These are phyloP conservation scores for Phytopythium oedochilum DNA, from an alignment of 352 stramenopile species.

Conservation along the genomic window DNA sequence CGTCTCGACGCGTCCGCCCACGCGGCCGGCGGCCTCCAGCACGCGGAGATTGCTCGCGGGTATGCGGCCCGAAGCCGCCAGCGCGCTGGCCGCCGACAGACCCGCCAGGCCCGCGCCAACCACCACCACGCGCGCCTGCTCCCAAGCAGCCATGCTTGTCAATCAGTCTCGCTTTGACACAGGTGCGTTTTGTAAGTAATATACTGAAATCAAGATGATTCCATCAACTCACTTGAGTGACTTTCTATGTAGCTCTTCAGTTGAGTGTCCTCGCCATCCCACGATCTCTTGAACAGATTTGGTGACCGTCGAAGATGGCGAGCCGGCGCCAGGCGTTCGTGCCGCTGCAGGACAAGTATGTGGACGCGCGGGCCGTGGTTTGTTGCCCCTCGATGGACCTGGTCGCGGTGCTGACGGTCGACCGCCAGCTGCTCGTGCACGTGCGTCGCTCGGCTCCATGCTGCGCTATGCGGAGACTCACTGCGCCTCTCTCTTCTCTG, in stretches of 20 bases:
- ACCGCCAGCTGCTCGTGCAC: slow-evolving; percentile 67
- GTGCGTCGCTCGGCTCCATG: slow-evolving; percentile 22
- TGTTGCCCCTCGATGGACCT: slow-evolving; percentile 82
- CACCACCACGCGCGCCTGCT: slow-evolving; percentile 3
- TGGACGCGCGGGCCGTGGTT: slow-evolving; percentile 34
- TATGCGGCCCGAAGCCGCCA: slow-evolving; percentile 30
- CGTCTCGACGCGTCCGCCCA: slow-evolving; percentile 53
- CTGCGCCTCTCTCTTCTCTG: not conserved
- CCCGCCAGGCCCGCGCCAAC: slow-evolving; percentile 3
- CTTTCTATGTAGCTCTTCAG: too few relatives aligned
- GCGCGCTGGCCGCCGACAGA: slow-evolving; percentile 20
- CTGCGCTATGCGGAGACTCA: not conserved
- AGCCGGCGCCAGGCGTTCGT: slow-evolving; percentile 27
- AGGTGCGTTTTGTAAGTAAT: too few relatives aligned
- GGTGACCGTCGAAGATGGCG: not conserved
- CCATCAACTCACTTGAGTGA: too few relatives aligned
- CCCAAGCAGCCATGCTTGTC: not conserved
- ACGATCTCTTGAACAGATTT: too few relatives aligned
- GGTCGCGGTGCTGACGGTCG: slow-evolving; percentile 58
- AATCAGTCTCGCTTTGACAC: too few relatives aligned
- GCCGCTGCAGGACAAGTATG: slow-evolving; percentile 69
- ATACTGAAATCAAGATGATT: too few relatives aligned
- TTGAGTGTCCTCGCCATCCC: too few relatives aligned
- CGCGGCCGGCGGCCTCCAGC: slow-evolving; percentile 40
- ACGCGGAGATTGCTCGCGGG: slow-evolving; percentile 23